Base-by-base conservation (phyloP, 441 rosid genomes). In the Pelargonium cotyledonis region DNA sequence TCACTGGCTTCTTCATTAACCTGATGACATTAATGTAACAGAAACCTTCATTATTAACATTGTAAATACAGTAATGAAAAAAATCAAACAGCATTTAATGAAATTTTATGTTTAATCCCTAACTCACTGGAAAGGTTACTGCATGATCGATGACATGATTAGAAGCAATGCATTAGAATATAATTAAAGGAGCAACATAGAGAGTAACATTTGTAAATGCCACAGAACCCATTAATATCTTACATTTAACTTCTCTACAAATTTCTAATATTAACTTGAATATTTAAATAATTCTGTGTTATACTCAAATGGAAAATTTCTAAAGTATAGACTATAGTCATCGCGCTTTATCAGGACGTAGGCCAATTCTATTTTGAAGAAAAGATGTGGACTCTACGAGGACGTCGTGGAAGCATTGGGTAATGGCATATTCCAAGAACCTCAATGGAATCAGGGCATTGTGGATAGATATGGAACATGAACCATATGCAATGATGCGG, bases 1-100 rank as follows among this genome's bases (percentile, higher is more conserved):
- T 92, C 97, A 68, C 97, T 92, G 0, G 97, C 99, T 81, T 95
- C 95, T 72, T 92, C 97, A 63, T 92, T 92, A 60, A 95, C 89
- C 99, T 94, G 60, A 53, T 53, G 60, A 53, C 15, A 8, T 16
- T 6, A 53, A 53, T 2, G 18, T 53, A n/a, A 51, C 15, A 51
- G 18, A 53, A 53, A 53, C 60, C 16, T 53, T 53, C 21, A 53
- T 53, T 53, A 15, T 53, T 15, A 53, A 4, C 60, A 16, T 53
- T 15, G 60, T 15, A 2, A 18, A 51, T n/a, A 51, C n/a, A 49
- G 18, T 49, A 49, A 51, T 2, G 57, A 15, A 51, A 16, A 51
- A n/a, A 16, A 31, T 31, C 15, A 51, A 12, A 51, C 15, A 6
- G 5, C 57, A 51, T 14, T 5, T 51, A 12, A 53, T 15, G 15